These are phyloP conservation scores for Sergeia podlipaevii DNA, from an alignment of 208 protist genomes.

Conservation along the genomic window DNA sequence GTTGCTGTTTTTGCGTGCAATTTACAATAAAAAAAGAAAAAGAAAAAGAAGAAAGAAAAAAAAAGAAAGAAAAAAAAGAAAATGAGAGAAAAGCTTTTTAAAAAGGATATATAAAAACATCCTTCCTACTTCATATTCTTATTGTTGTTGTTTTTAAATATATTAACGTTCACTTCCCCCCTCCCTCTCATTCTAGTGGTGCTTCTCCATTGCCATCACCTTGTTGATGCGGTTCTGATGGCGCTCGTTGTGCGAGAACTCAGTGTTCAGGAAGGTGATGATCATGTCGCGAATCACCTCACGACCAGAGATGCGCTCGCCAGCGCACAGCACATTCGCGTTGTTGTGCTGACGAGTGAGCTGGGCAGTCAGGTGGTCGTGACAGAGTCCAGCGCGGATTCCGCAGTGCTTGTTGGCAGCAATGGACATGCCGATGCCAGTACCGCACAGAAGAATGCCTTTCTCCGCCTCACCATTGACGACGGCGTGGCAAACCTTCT, in stretches of 20 bases:
- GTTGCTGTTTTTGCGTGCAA: no score
- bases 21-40: conserved; percentile 6
- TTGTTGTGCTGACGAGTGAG: conserved; percentile 91
- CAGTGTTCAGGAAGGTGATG: conserved; percentile 73
- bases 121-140: not conserved
- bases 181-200: not conserved
- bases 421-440: conserved; percentile 94
- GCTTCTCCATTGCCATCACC: conserved; percentile 34
- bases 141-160: no score
- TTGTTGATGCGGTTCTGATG: conserved; percentile 70
- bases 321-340: conserved; percentile 90
- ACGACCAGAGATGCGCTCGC: conserved; percentile 72
- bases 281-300: conserved; percentile 90
- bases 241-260: conserved; percentile 74
- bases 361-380: conserved; percentile 88
- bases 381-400: conserved; percentile 92
- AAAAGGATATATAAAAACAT: not conserved
- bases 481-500: conserved; percentile 56
- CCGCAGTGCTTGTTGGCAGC: conserved; percentile 93
- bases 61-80: conserved; percentile 5
- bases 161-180: not conserved
- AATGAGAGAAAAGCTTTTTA: not conserved
- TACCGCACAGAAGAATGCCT: conserved; percentile 92
- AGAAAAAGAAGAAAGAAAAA: conserved; percentile 11
- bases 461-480: conserved; percentile 47